phyloP scores from a whole-genome alignment of 2,329 filamentous ascomycete genomes.

The Chlorencoelia australis region DNA sequence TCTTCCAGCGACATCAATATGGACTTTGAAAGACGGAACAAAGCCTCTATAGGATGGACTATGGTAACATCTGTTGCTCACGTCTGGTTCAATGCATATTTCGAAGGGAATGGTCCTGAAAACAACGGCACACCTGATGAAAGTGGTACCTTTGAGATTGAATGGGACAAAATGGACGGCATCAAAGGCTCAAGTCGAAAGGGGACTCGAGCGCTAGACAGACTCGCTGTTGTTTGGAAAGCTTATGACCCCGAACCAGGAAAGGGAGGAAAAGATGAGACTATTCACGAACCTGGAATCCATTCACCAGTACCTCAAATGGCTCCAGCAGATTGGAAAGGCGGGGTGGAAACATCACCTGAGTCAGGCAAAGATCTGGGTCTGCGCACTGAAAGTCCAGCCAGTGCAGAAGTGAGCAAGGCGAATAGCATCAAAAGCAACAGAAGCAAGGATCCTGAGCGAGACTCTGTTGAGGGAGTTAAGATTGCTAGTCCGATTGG shows the following conservation, averaged over 20 bases:
- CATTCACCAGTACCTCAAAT: conserved; percentile 63
- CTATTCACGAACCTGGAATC: conserved; percentile 54
- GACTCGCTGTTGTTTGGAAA: conserved; percentile 78
- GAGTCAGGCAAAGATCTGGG: conserved; percentile 55
- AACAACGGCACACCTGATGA: conserved; percentile 53
- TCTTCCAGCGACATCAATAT: conserved; percentile 84
- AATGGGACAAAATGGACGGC: conserved; percentile 80
- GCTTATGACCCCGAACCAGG: conserved; percentile 25
- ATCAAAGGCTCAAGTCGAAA: conserved; percentile 84
- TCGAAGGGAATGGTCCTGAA: conserved; percentile 73
- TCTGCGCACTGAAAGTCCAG: conserved; percentile 52
- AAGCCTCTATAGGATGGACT: conserved; percentile 65
- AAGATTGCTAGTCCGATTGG: conserved; percentile 19
- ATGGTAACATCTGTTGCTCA: conserved; percentile 92
- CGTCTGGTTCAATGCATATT: conserved; percentile 94
- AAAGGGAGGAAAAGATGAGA: conserved; percentile 24
- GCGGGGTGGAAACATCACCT: conserved; percentile 38
- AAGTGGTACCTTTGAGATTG: conserved; percentile 60
- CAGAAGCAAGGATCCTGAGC: conserved; percentile 10
- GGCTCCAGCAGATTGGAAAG: conserved; percentile 62
- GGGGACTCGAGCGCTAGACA: conserved; percentile 72
- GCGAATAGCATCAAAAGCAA: conserved; percentile 56
- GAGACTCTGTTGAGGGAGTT: conserved; percentile 18
- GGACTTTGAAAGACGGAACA: conserved; percentile 77
- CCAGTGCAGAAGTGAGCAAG: conserved; percentile 57